Conservation (phyloP, 495 filamentous ascomycete species). For the Penicillium tannophilum region DNA sequence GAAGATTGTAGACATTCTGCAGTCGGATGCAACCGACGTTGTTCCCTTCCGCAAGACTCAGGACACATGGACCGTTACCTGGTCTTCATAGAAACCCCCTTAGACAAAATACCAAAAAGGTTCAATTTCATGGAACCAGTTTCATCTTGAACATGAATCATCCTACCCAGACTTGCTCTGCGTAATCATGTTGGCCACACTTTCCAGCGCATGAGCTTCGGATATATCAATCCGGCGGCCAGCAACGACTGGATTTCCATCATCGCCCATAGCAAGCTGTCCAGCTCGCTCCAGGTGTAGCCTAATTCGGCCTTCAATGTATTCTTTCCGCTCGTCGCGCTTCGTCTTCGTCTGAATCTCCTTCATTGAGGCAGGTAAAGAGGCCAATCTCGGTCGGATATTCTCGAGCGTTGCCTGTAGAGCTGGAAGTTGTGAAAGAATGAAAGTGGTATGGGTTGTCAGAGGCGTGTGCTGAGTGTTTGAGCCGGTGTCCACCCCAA, state of each 20-base stretch:
- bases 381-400: slow-evolving; percentile 61
- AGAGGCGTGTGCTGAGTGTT: slow-evolving; percentile 50
- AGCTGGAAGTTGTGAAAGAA: slow-evolving; percentile 76
- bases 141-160: slow-evolving; percentile 1
- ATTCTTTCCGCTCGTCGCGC: slow-evolving; percentile 64
- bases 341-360: slow-evolving; percentile 39
- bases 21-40: slow-evolving; percentile 58
- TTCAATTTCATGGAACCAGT: slow-evolving; percentile 7
- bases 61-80: slow-evolving; percentile 62
- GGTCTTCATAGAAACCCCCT: slow-evolving; percentile 31
- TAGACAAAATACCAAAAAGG: slow-evolving; percentile 17
- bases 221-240: slow-evolving; percentile 46
- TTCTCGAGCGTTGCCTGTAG: slow-evolving; percentile 66
- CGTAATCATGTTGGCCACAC: slow-evolving; percentile 47
- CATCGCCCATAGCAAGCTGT: slow-evolving; percentile 41
- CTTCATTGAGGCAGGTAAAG: slow-evolving; percentile 44
- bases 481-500: slow-evolving; percentile 41
- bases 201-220: slow-evolving; percentile 50
- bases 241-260: slow-evolving; percentile 39
- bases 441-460: slow-evolving; percentile 77
- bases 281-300: slow-evolving; percentile 50
- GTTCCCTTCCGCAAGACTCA: slow-evolving; percentile 71
- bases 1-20: slow-evolving; percentile 55
- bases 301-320: slow-evolving; percentile 69
- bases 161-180: slow-evolving; percentile 27